A percentile compares a stretch with the other conserved stretches of the same genome.
phyloP scores from a whole-genome alignment of 1,284 basidiomycete genomes.

The Apiotrichum montevideense region DNA sequence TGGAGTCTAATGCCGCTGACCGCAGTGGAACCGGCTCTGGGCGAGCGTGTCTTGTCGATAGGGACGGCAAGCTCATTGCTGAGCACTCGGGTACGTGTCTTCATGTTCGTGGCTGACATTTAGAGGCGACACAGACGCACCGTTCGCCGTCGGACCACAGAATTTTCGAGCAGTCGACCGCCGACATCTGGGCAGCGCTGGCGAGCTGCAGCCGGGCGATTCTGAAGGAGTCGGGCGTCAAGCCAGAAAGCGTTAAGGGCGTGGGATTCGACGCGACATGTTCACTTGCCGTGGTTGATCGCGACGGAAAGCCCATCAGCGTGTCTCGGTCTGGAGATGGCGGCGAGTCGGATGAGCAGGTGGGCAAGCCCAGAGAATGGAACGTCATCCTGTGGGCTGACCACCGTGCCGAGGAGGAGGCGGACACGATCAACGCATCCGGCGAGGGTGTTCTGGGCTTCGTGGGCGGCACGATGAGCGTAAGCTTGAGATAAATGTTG shows the following conservation, averaged over 20 bases:
- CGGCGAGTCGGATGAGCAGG: slow-evolving; percentile 29
- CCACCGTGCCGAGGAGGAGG: slow-evolving; percentile 88
- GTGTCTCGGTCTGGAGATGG: slow-evolving; percentile 57
- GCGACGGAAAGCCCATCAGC: slow-evolving; percentile 66
- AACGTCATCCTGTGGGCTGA: slow-evolving; percentile 85
- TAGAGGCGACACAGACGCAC: slow-evolving; percentile 74
- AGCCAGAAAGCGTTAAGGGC: slow-evolving; percentile 68
- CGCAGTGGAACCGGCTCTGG: slow-evolving; percentile 81
- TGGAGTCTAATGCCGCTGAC: slow-evolving; percentile 7
- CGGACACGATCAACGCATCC: slow-evolving; percentile 78
- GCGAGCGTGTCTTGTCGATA: slow-evolving; percentile 73
- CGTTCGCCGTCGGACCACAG: slow-evolving; percentile 76
- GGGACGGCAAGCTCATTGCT: slow-evolving; percentile 69
- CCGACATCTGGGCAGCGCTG: slow-evolving; percentile 80
- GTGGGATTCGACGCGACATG: slow-evolving; percentile 97
- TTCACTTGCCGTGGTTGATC: slow-evolving; percentile 80
- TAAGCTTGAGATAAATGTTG: slow-evolving; percentile 48
- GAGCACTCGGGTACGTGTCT: slow-evolving; percentile 36
- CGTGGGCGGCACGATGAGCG: slow-evolving; percentile 94
- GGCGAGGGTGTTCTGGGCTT: slow-evolving; percentile 83
- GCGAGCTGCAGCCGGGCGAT: slow-evolving; percentile 64
- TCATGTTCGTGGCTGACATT: slow-evolving; percentile 22
- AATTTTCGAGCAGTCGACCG: slow-evolving; percentile 77
- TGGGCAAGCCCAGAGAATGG: slow-evolving; percentile 61
- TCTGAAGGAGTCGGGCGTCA: slow-evolving; percentile 57